Evolutionary conservation across 2,329 filamentous ascomycete genomes (phyloP), one percentile per base, ranked within the genome.

Genomic region (Aquanectria penicillioides): DNA sequence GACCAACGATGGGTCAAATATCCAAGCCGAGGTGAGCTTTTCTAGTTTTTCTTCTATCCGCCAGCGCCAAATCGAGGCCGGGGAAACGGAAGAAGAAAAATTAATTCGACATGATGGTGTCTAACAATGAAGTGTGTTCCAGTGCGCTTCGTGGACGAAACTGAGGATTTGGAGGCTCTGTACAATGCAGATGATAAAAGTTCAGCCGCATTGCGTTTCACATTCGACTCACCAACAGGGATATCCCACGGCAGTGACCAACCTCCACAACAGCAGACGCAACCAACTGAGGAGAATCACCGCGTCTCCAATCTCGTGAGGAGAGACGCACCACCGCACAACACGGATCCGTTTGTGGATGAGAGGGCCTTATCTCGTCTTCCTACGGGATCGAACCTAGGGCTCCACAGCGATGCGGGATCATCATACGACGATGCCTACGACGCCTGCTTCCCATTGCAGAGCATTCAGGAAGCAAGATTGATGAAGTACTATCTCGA

Each of bases 401-500:
- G 62, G 15, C 37, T 66, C 25, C 52, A 62, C 25, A 51, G 25
- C 10, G 26, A 53, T 15, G 61, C 36, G 17, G 47, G 17, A 18
- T 43, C 40, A 25, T 46, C 49, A 18, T 38, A 60, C 10, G 23
- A 50, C 13, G 25, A 50, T 5, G 41, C 49, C 20, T 38, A 60
- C 10, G 23, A 50, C 13, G 25, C 51, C 6, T 53, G 51, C 13
- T 69, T 69, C 11, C 69, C 69, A 1, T 59, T 71, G 5, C 48
- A 50, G 8, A 61, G 62, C 8, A 50, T 61, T 7, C 63, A 67
- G 3, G 67, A 71, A 48, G 67, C 60, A 7, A 55, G 60, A 50
- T 40, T 71, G 36, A 69, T 71, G 67, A 64, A 71, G 51, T 71
- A 71, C 18, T 71, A 71, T 17, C 29, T 69, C 1, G 68, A 69